phyloP scores from a whole-genome alignment of 768 basidiomycete species.

The Russula sp. region DNA sequence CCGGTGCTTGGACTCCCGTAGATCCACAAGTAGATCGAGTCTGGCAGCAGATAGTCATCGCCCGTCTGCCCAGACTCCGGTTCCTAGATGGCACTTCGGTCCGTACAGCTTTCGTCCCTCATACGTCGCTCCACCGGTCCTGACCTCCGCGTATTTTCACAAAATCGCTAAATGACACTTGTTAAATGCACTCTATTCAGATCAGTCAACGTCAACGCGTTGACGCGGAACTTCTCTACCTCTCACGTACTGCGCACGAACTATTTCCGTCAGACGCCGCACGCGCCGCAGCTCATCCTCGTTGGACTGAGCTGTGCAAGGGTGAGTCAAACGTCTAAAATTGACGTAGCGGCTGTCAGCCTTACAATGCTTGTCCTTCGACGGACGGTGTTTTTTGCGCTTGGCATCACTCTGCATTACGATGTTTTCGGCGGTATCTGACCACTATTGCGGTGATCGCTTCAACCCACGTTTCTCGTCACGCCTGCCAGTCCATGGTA shows the following conservation, averaged over 20 bases:
- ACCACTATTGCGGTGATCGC: background rate
- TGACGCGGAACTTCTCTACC: conserved; percentile 84
- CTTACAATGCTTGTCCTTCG: conserved; percentile 2
- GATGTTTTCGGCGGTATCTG: background rate
- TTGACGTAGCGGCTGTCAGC: background rate
- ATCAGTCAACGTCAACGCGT: conserved; percentile 64
- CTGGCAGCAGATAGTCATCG: conserved; percentile 60
- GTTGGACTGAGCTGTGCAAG: conserved; percentile 58
- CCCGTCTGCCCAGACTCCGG: conserved; percentile 60
- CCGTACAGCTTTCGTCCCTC: conserved; percentile 34
- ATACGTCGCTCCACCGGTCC: background rate
- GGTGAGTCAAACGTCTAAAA: conserved; percentile 45
- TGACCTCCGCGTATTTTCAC: conserved; percentile 13
- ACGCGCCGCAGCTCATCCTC: conserved; percentile 53
- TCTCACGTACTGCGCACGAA: conserved; percentile 58
- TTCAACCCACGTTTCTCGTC: background rate
- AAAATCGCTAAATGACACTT: conserved; percentile 2
- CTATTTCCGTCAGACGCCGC: conserved; percentile 45
- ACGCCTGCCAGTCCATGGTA: conserved; percentile 54
- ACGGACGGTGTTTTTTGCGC: conserved; percentile 1
- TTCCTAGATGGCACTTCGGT: conserved; percentile 64
- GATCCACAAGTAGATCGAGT: conserved; percentile 41
- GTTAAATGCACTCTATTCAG: conserved; percentile 33
- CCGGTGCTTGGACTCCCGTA: conserved; percentile 29
- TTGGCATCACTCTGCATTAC: background rate